phyloP scores from a whole-genome alignment of 2,329 filamentous ascomycete genomes.

The Aspergillus udagawae region DNA sequence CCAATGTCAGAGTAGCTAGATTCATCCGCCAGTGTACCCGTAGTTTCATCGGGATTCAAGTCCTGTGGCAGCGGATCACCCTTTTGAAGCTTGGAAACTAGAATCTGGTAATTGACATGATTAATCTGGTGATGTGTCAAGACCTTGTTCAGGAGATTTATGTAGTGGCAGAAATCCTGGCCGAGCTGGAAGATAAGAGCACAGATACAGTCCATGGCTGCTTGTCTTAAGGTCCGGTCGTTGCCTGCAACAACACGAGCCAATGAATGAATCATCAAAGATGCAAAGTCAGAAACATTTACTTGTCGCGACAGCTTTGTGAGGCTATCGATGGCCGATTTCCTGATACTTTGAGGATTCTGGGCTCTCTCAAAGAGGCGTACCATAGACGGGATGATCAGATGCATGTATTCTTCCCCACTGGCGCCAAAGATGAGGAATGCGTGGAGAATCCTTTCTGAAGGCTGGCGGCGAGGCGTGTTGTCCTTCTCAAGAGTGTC shows the following conservation, averaged over 20 bases:
- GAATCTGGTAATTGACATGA: conserved; percentile 86
- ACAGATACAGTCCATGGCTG: conserved; percentile 89
- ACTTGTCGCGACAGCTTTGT: conserved; percentile 93
- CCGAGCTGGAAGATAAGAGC: conserved; percentile 94
- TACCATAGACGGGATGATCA: conserved; percentile 94
- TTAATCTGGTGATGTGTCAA: conserved; percentile 75
- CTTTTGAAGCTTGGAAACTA: conserved; percentile 89
- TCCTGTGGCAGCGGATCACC: conserved; percentile 94
- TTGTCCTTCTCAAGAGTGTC: conserved; percentile 85
- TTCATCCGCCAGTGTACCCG: conserved; percentile 74
- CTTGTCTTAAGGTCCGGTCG: conserved; percentile 69
- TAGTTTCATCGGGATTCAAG: conserved; percentile 79
- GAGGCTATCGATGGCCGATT: conserved; percentile 88
- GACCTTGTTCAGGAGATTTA: conserved; percentile 86
- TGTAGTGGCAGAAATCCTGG: conserved; percentile 91
- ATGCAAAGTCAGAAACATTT: conserved; percentile 94
- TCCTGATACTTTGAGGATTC: conserved; percentile 74
- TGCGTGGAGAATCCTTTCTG: conserved; percentile 86
- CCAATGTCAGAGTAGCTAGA: conserved; percentile 76
- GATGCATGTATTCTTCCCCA: conserved; percentile 97
- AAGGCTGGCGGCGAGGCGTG: conserved; percentile 70
- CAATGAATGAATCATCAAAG: conserved; percentile 92
- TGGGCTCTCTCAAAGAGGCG: conserved; percentile 86
- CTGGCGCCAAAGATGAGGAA: conserved; percentile 95
- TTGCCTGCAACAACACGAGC: conserved; percentile 72